A percentile compares a stretch with the other conserved stretches of the same genome.
Conservation (phyloP, 2,329 filamentous ascomycete species). For the Neofusicoccum kwambonambiense region DNA sequence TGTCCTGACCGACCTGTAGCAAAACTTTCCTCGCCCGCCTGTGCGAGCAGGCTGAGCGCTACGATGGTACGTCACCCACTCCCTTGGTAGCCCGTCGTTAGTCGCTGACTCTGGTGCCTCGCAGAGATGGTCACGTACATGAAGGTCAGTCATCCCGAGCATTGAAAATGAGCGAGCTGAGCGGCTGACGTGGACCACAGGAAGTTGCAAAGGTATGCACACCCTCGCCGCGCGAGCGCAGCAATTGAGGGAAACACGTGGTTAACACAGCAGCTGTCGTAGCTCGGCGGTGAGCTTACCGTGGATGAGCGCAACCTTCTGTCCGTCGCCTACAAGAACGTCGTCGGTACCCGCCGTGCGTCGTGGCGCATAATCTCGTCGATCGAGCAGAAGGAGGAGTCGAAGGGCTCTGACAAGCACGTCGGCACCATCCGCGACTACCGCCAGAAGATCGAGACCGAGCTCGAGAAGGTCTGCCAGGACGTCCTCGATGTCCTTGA, state of each 20-base stretch:
- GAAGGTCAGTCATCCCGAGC: conserved; percentile 56
- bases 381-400: conserved; percentile 99
- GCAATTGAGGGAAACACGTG: conserved; percentile 34
- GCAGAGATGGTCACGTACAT: conserved; percentile 99
- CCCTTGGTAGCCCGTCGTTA: not conserved
- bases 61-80: conserved; percentile 71
- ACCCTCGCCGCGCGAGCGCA: conserved; percentile 70
- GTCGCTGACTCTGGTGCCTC: conserved; percentile 24
- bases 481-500: conserved; percentile 95
- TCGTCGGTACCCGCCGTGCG: conserved; percentile 92
- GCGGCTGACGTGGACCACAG: conserved; percentile 14
- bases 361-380: conserved; percentile 98
- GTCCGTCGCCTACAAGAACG: conserved; percentile 98
- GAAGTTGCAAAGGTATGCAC: conserved; percentile 20
- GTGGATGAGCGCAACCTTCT: conserved; percentile 98
- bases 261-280: conserved; percentile 17
- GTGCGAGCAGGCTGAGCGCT: conserved; percentile 99
- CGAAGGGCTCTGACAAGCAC: conserved; percentile 93
- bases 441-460: conserved; percentile 95
- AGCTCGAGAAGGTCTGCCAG: conserved; percentile 96
- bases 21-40: conserved; percentile 79
- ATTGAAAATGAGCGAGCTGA: conserved; percentile 8
- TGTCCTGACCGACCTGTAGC: conserved; percentile 35
- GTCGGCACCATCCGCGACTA: conserved; percentile 94
- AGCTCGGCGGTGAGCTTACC: conserved; percentile 59